Evolutionary conservation across 169 alveolate species (phyloP), one percentile per base, ranked within the genome.

Genomic region (Theileria annulata): DNA sequence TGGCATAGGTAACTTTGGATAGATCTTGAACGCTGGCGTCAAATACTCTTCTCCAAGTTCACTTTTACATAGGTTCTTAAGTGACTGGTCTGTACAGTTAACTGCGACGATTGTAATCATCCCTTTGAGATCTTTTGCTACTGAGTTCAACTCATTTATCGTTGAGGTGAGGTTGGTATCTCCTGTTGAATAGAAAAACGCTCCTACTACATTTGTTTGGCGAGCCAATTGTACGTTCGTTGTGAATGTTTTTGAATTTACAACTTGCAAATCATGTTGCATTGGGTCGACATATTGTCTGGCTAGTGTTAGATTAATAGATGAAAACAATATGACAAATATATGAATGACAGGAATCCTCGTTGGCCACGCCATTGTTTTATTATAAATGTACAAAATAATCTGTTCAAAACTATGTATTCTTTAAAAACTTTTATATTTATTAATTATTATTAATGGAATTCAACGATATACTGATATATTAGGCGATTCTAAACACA

Each of bases 251-350:
- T 79, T 76, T 37, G 87, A 85, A 63, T 90, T 90, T 9, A 82
- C 92, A 13, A 90, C 86, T 54, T 86, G 94, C n/a, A 90, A 78
- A 19, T 90, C 92, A 69, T 90, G 94, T 56, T 84, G 88, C 88
- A 90, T 90, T 35, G 92, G 85, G 28, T 90, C 92, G 42, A 90
- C 80, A 75, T 77, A 28, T 51, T 91, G 49, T 21, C 31, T 62
- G 8, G 71, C 21, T 30, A n/a, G 19, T 30, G 31, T 37, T 62
- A 37, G 25, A 28, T 6, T 62, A 62, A 62, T 62, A 17, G 31
- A 62, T 21, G 31, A 21, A 8, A 58, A 23, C 10, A 58, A 58
- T 58, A 71, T 37, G 60, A 37, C 31, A 4, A 25, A 58, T 25
- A 58, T 3, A 42, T 42, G 6, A 42, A 42, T 42, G 51, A 42